Base-by-base conservation (phyloP, 2,329 filamentous ascomycete species). In the Penicillium sp. region DNA sequence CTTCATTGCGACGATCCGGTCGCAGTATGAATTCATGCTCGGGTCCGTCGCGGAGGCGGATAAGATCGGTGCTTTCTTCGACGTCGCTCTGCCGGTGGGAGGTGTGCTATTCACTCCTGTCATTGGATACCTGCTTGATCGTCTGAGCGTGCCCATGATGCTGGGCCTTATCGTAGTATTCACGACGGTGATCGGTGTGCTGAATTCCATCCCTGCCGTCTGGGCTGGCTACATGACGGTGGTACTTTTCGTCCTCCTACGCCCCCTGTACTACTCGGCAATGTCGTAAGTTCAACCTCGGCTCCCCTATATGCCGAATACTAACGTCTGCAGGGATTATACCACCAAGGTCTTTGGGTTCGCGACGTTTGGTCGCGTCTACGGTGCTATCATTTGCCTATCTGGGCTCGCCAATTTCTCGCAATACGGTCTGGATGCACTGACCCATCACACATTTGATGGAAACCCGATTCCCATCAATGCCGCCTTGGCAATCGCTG, bases 331-430 rank as follows among this genome's bases (percentile, higher is more conserved):
- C 11, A 82, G 82, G 24, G 92, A 96, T 76, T 96, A 95, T 71
- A 85, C 86, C 13, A 92, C 91, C 61, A 96, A 96, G 74, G 91
- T 96, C 31, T 96, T 96, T 69, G 92, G 92, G 13, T 96, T 96
- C 75, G 82, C 87, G 52, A 96, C 91, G 0, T 97, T 96, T 65
- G 92, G 92, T 39, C 94, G 89, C 44, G 91, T 96, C 29, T 96
- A 96, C 74, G 92, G 92, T 4, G 82, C 92, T 10, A 91, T 96
- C 64, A 96, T 96, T 65, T 95, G 90, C 71, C 77, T 94, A 2
- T 88, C 91, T 0, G 92, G 92, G 1, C 71, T 96, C 1, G 82
- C 91, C 66, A 96, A 94, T 71, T 92, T 97, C 69, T 84, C 84
- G 1, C 91, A 96, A 73, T 88, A 88, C 5, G 90, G 83, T 0